Percentiles rank a stretch among this genome's conserved stretches.
Evolutionary conservation across 1,139 yeast species (phyloP).

Genomic region (Neolecta irregularis): DNA sequence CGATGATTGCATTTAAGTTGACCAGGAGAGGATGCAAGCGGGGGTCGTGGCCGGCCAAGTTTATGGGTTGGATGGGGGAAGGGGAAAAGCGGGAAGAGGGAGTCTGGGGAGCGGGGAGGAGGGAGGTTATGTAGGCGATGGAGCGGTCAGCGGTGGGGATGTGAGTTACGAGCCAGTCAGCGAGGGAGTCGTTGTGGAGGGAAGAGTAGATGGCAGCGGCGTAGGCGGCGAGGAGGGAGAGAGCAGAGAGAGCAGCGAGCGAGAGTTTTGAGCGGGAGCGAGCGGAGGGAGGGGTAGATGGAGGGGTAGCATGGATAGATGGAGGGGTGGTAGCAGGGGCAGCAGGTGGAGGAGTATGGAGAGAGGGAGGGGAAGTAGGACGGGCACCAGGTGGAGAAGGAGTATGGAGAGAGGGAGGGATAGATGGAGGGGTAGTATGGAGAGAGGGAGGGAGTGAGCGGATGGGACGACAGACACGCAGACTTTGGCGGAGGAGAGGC

Average conservation of each 20-base stretch:
- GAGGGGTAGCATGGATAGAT: not conserved
- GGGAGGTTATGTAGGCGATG: constrained; percentile 29
- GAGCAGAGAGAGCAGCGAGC: not conserved
- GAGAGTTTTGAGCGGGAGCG: not conserved
- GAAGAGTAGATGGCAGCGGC: constrained; percentile 32
- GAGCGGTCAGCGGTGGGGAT: constrained; percentile 45
- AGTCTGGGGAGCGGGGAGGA: constrained; percentile 20
- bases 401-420: not conserved
- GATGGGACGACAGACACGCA: not conserved
- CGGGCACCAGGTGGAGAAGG: not conserved
- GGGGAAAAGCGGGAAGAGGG: constrained; percentile 38
- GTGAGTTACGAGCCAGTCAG: constrained; percentile 37
- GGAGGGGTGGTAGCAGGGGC: constrained; percentile 47
- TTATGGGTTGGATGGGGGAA: no score
- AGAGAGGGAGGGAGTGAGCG: not conserved
- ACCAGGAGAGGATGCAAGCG: no score
- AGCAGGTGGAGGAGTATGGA: constrained; percentile 28
- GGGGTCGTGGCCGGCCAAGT: no score
- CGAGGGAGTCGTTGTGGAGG: constrained; percentile 26
- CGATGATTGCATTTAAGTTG: no score
- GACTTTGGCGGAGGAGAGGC: not conserved
- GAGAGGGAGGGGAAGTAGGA: not conserved
- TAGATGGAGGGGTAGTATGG: not conserved
- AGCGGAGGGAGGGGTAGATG: not conserved
- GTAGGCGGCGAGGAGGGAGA: constrained; percentile 23